Evolutionary conservation across 371 early-diverging fungal genomes (phyloP), one percentile per base, ranked within the genome.

Genomic region (Choanephora cucurbitarum): DNA sequence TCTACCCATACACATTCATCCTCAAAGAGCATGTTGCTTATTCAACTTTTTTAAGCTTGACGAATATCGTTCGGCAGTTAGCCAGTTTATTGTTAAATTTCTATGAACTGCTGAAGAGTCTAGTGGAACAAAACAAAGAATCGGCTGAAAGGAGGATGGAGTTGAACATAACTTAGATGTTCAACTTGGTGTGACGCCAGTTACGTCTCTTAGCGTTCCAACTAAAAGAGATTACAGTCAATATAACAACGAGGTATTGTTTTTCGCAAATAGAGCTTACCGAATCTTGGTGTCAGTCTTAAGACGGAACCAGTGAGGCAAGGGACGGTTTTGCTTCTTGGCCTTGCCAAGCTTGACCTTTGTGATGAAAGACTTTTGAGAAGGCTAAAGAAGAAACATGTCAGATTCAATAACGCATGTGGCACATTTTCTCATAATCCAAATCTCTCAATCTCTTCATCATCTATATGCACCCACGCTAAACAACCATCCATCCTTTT

Each of bases 151-250:
- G 32, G 2, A 37, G 11, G 9, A 37, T 9, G 3, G 14, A 37
- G 37, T 37, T 37, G 37, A 37, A 32, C 32, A 32, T 32, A 37
- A 37, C 37, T 91, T 93, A 95, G 70, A 96, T 74, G 85, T 91
- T 90, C 74, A 96, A 84, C 95, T 98, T 97, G 82, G 95, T 97
- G 76, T 95, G 92, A 80, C 97, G 89, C 98, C 98, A 98, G 94
- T 97, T 89, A 67, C 97, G 92, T 66, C 98, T 91, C 93, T 98
- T 98, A 70, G 94, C 87, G 87, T 96, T 98, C 92, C 96, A 98
- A 67, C 95, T 85, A 60, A 0, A 14, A 48, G 50, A 4, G 3
- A 33, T 11, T 19, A 15, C 10, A 18, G 28, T 2, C 22, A 24
- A 24, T 18, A n/a, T 17, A 32, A 11, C 33, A n/a, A n/a, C n/a